Evolutionary conservation across 1,284 basidiomycete genomes (phyloP), one percentile per base, ranked within the genome.

Genomic region (Fomitopsis palustris): DNA sequence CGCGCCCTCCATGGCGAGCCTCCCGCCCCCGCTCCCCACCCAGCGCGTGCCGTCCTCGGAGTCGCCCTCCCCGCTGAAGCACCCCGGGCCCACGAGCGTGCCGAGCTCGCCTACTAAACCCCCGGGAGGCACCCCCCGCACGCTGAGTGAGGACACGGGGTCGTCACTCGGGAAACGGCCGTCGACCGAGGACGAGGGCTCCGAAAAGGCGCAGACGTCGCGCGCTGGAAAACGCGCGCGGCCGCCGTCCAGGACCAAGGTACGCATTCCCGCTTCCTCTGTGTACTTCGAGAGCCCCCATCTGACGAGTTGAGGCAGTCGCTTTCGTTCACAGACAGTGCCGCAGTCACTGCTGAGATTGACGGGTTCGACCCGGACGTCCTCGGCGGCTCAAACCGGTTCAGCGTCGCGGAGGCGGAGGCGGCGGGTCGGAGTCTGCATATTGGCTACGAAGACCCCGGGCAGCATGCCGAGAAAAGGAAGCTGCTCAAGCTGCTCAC

Each of bases 381-480:
- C 12, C 41, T 55, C 17, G 27, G 21, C 42, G 23, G 17, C 8
- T 45, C 42, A 1, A 31, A n/a, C 16, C 25, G 29, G 21, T 23
- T 35, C 27, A 49, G 9, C 25, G n/a, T 38, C 23, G 33, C 43
- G 12, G 31, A 47, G 10, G 54, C 54, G 21, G 19, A 47, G 42
- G 43, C 55, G 7, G 38, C 29, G 54, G 27, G 45, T 21, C 49
- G 53, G 64, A 79, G 78, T 66, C 67, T 81, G 70, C 75, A 79
- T 12, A 84, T 90, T 23, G 80, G 78, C 58, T 91, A 90, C 62
- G 86, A 88, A 67, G 88, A 90, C 68, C 85, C 86, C 0, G 79
- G 70, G 19, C 83, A 88, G 72, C 72, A 72, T 37, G 81, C 78
- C 51, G 86, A 88, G 72, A 79, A 79, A 69, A 74, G 76, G 62